A percentile compares a stretch with the other conserved stretches of the same genome.
Conservation (phyloP, 2,329 filamentous ascomycete species). For the Arthrinium puccinioides region DNA sequence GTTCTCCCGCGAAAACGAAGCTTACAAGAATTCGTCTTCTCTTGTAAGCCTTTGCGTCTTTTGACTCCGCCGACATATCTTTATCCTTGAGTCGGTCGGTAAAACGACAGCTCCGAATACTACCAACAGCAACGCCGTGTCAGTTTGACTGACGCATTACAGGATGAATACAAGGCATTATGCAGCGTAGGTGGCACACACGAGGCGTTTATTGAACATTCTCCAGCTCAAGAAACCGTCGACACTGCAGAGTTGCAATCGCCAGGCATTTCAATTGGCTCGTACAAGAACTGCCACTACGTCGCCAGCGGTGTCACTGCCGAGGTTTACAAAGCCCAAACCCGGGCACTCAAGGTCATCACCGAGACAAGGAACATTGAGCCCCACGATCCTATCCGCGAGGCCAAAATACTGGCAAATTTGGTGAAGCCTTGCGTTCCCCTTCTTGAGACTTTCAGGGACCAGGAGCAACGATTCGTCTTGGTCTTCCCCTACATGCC, state of each 20-base stretch:
- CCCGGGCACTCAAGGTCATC: conserved; percentile 77
- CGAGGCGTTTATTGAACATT: conserved; percentile 21
- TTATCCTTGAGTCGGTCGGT: no score
- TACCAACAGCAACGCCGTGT: no score
- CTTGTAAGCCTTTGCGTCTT: conserved; percentile 37
- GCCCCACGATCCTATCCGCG: conserved; percentile 76
- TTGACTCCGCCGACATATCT: no score
- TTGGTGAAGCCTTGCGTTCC: conserved; percentile 54
- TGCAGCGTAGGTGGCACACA: conserved; percentile 26
- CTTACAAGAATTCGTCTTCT: conserved; percentile 50
- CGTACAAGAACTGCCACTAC: conserved; percentile 44
- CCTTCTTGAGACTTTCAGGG: conserved; percentile 66
- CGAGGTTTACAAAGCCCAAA: conserved; percentile 64
- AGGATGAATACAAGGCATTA: conserved; percentile 53
- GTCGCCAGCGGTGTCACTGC: conserved; percentile 70
- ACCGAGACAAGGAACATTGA: conserved; percentile 63
- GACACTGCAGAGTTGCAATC: no score
- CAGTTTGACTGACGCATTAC: neutral
- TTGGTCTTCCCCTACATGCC: conserved; percentile 82
- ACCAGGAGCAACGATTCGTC: conserved; percentile 64
- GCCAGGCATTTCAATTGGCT: conserved; percentile 41
- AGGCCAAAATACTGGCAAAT: conserved; percentile 64
- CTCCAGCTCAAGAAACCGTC: no score
- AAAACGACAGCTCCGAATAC: no score
- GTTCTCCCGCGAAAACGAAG: conserved; percentile 57